Evolutionary conservation across 75 land plant genomes (phyloP), one percentile per base, ranked within the genome.

Genomic region (Sequoia sempervirens): DNA sequence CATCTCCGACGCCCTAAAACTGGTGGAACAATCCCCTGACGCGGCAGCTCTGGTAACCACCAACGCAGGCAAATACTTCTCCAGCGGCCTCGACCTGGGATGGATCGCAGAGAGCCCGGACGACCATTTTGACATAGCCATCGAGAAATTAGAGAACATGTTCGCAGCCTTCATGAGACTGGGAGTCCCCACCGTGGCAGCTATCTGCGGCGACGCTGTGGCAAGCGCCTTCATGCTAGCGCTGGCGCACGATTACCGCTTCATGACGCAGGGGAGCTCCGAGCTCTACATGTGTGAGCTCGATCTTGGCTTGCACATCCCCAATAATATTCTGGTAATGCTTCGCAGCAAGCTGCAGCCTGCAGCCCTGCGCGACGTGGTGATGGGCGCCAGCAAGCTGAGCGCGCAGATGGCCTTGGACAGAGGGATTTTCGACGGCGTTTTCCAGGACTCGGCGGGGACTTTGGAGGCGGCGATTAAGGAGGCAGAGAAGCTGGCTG

Each of bases 141-240:
- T 79, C 13, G 15, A 18, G 73, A 81, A 80, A 13, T 87, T 89
- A 69, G 81, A 79, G 26, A 47, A 83, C 28, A 36, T 89, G 26
- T 58, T 89, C 78, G 52, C 73, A 12, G 56, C 86, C 9, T 84
- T 84, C 82, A 70, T 89, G 86, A 53, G 74, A 53, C 76, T 89
- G 5, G 76, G 69, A 10, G 36, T 89, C 12, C 90, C 90, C 75
- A 85, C 90, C 5, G 34, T 89, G 32, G 90, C 90, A 3, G 90
- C 90, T 37, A 89, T 89, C 26, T 56, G 89, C 84, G 90, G 90
- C 11, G 89, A 89, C 80, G 90, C 90, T 18, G 86, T 58, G n/a
- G 90, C 86, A 10, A 89, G 90, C 13, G 90, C 89, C 5, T 87
- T 81, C 84, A 87, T 87, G 76, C 64, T 89, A 20, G 90, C 90